phyloP scores from a whole-genome alignment of 2,329 filamentous ascomycete species.

The Alternaria novae-zelandiae region DNA sequence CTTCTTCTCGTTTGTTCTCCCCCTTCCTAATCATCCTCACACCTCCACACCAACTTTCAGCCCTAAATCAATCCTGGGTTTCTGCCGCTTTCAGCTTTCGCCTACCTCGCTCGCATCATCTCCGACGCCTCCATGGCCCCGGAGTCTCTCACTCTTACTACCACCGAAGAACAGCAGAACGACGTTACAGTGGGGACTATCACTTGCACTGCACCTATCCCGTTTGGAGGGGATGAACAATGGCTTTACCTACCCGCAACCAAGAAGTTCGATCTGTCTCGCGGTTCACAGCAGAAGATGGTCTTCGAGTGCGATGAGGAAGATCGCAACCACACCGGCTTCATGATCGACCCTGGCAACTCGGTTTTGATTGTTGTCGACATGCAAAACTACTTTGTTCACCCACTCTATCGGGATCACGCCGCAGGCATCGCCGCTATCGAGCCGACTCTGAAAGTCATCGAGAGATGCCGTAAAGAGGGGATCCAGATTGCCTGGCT shows the following conservation, averaged over 20 bases:
- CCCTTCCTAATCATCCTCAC: background rate
- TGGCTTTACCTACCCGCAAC: conserved; percentile 51
- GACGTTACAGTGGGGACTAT: conserved; percentile 36
- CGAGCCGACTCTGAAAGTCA: conserved; percentile 47
- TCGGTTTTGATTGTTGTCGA: conserved; percentile 51
- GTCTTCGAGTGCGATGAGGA: conserved; percentile 51
- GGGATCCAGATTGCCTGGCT: conserved; percentile 52
- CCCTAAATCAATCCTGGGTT: background rate
- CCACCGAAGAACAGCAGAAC: conserved; percentile 19
- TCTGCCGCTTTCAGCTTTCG: conserved; percentile 1
- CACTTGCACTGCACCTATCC: conserved; percentile 48
- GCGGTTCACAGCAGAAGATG: conserved; percentile 46
- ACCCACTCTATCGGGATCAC: conserved; percentile 40
- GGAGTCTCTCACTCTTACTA: conserved; percentile 19
- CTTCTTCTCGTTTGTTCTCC: background rate
- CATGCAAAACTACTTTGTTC: conserved; percentile 55
- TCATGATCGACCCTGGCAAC: conserved; percentile 50
- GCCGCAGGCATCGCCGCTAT: conserved; percentile 40
- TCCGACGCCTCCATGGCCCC: conserved; percentile 20
- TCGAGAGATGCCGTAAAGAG: conserved; percentile 50
- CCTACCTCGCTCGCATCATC: background rate
- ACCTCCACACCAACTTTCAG: background rate
- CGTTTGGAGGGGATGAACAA: conserved; percentile 50
- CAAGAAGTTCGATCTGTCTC: conserved; percentile 52
- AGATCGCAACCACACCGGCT: conserved; percentile 47